Conservation (phyloP, 2,329 filamentous ascomycete genomes). For the Eutypella sp. region DNA sequence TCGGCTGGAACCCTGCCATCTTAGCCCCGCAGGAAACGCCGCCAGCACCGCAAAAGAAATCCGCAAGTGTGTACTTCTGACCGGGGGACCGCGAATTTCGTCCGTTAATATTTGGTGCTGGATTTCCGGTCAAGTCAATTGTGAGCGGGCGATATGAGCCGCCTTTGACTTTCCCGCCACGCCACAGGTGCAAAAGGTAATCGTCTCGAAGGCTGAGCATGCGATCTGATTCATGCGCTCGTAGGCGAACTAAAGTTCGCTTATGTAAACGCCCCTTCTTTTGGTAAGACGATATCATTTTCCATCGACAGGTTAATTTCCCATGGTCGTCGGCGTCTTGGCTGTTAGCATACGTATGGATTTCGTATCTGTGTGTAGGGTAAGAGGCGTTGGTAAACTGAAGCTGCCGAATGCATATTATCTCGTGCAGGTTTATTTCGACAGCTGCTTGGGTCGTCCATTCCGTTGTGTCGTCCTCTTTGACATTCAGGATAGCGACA, state of each 20-base stretch:
- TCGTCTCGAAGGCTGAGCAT: constrained; percentile 25
- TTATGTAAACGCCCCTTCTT: constrained; percentile 1
- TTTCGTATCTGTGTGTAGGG: constrained; percentile 30
- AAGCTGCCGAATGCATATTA: constrained; percentile 39
- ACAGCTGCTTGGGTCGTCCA: constrained; percentile 32
- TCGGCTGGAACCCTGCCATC: constrained; percentile 49
- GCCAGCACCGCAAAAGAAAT: constrained; percentile 69
- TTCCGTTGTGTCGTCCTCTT: constrained; percentile 28
- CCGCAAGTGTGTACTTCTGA: constrained; percentile 61
- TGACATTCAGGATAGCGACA: constrained; percentile 33
- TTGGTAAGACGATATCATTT: constrained; percentile 30
- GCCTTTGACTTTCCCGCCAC: constrained; percentile 33
- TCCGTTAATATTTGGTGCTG: no score
- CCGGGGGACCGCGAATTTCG: constrained; percentile 5
- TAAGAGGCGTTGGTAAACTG: constrained; percentile 51
- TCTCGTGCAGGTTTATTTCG: constrained; percentile 34
- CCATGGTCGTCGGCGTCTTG: constrained; percentile 24
- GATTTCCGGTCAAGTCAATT: not conserved
- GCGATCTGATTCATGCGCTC: constrained; percentile 14
- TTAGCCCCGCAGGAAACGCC: constrained; percentile 63
- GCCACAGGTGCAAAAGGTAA: constrained; percentile 30
- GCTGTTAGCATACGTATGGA: constrained; percentile 12
- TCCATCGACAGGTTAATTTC: constrained; percentile 50
- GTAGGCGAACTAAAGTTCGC: constrained; percentile 15
- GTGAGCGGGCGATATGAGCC: constrained; percentile 32